Percentiles rank a stretch among this genome's conserved stretches.
These are phyloP conservation scores for Penicillium daleae DNA, from an alignment of 495 filamentous ascomycete genomes.

Conservation along the genomic window DNA sequence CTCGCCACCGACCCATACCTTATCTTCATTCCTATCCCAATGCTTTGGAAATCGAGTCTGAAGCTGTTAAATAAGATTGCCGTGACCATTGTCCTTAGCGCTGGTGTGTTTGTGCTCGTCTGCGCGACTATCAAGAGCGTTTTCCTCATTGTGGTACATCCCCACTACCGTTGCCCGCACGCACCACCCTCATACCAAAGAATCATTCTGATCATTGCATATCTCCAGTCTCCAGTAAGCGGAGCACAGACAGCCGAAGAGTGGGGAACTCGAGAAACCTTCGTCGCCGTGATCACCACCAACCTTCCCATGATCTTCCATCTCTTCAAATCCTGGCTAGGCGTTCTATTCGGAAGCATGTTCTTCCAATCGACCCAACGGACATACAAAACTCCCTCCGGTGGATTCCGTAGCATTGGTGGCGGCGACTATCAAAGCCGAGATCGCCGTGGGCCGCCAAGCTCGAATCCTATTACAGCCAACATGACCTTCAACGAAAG, in stretches of 20 bases:
- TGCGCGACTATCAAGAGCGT: slow-evolving; percentile 52
- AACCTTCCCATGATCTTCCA: slow-evolving; percentile 60
- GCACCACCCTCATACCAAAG: background rate
- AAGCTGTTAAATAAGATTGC: slow-evolving; percentile 50
- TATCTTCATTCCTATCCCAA: slow-evolving; percentile 55
- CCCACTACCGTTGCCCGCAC: background rate
- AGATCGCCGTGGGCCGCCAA: slow-evolving; percentile 45
- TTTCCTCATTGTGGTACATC: slow-evolving; percentile 47
- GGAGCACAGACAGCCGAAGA: slow-evolving; percentile 52
- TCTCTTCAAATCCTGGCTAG: slow-evolving; percentile 48
- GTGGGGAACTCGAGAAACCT: slow-evolving; percentile 57
- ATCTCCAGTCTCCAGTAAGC: slow-evolving; percentile 43
- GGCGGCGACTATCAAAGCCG: slow-evolving; percentile 40
- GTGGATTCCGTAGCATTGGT: slow-evolving; percentile 23
- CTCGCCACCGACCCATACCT: slow-evolving; percentile 57
- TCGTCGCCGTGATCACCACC: slow-evolving; percentile 54
- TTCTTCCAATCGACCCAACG: slow-evolving; percentile 35
- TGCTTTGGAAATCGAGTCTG: slow-evolving; percentile 54
- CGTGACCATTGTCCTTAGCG: slow-evolving; percentile 51
- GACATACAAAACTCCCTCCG: slow-evolving; percentile 29
- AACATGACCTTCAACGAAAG: slow-evolving; percentile 54
- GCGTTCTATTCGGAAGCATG: slow-evolving; percentile 36
- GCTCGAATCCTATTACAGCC: slow-evolving; percentile 48
- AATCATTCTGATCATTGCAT: background rate
- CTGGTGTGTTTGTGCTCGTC: slow-evolving; percentile 53